Base-by-base conservation (phyloP, 2,329 filamentous ascomycete species). In the Fusarium proliferatum region DNA sequence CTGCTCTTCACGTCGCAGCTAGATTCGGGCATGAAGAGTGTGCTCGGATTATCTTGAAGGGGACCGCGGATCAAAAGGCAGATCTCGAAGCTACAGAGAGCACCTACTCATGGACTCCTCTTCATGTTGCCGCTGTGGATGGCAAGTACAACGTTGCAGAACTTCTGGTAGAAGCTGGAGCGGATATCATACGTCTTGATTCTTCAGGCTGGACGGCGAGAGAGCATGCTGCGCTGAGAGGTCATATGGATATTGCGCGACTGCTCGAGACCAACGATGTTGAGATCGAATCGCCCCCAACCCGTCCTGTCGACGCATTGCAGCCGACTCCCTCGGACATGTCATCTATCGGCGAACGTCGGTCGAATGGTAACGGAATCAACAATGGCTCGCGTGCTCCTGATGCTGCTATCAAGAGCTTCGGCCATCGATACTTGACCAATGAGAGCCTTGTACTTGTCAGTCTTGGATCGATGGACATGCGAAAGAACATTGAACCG, bases 401-500 rank as follows among this genome's bases (percentile, higher is more conserved):
- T 5, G 94, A 98, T 72, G 92, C 95, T 72, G 93, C 95, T 9
- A 89, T 98, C 73, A 98, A 98, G 83, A 94, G 94, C 2, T 99
- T 98, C 82, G 96, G 96, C 63, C 96, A 99, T 85, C 91, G 96
- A 61, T 99, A 98, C 82, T 88, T 99, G 57, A 97, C 91, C 23
- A 90, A 97, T 58, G 92, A 97, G 78, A 94, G 94, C 71, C 91
- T 99, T 86, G 90, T 99, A 8, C 87, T 98, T 55, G 95, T 99
- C 77, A 98, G 94, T 78, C 85, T 99, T 13, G 96, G 96, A 0
- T 96, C 94, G 0, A 97, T 98, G 94, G 96, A 99, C 80, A 93
- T 94, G 84, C 90, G 95, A 61, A 97, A 96, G 83, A 88, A 90
- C 39, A 85, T 92, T 9, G 90, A 94, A 51, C 91, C 96, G 0